These are phyloP conservation scores for Tylopilus felleus DNA, from an alignment of 768 basidiomycete genomes.

Conservation along the genomic window DNA sequence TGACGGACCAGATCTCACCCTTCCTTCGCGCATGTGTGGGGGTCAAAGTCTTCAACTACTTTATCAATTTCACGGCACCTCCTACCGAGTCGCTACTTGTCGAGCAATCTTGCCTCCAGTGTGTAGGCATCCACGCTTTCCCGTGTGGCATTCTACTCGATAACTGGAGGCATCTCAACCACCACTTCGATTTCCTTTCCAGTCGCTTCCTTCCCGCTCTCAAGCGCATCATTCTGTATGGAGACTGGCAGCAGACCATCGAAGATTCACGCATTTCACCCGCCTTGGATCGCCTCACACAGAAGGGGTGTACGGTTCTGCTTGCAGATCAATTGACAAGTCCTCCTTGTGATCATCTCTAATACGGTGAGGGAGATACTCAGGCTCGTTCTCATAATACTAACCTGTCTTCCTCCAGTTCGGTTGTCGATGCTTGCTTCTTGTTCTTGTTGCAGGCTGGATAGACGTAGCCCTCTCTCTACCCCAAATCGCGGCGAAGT, in stretches of 20 bases:
- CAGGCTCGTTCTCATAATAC: not conserved
- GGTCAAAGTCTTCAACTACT: constrained; percentile 54
- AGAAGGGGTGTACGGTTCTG: constrained; percentile 33
- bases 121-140: constrained; percentile 50
- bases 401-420: not conserved
- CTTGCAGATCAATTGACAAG: constrained; percentile 10
- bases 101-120: constrained; percentile 36
- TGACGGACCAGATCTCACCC: constrained; percentile 43
- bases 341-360: constrained; percentile 19
- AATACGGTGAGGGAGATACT: constrained; percentile 7
- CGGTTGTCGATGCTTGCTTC: not conserved
- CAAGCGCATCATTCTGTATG: constrained; percentile 44
- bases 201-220: constrained; percentile 45
- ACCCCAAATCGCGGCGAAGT: not conserved
- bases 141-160: constrained; percentile 42
- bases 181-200: constrained; percentile 47
- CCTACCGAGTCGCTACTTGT: constrained; percentile 17
- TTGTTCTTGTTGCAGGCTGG: not conserved
- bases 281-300: constrained; percentile 31
- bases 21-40: constrained; percentile 46
- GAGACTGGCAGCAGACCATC: constrained; percentile 47
- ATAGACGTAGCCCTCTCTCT: not conserved
- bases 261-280: constrained; percentile 37
- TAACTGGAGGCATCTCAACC: constrained; percentile 29
- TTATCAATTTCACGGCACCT: constrained; percentile 45